A percentile compares a stretch with the other conserved stretches of the same genome.
phyloP scores from a whole-genome alignment of 2,329 filamentous ascomycete species.

The Phialophora chinensis region DNA sequence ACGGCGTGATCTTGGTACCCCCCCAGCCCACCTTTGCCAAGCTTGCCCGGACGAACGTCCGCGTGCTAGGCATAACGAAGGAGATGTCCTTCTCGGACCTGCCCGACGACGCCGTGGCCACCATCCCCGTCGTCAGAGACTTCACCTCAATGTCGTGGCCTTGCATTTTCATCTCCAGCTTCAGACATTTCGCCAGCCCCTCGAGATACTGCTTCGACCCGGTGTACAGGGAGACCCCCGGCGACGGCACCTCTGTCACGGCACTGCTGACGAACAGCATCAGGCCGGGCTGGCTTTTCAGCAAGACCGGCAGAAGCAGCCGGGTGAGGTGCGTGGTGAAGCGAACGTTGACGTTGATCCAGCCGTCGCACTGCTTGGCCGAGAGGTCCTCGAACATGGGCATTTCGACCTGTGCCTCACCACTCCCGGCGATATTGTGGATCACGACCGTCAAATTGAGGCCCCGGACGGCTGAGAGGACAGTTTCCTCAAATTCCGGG shows the following conservation, averaged over 20 bases:
- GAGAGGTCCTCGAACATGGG: slow-evolving; percentile 47
- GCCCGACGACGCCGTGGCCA: slow-evolving; percentile 38
- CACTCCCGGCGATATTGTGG: slow-evolving; percentile 62
- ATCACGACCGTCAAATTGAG: slow-evolving; percentile 60
- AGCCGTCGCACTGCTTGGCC: slow-evolving; percentile 48
- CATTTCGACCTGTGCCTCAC: slow-evolving; percentile 40
- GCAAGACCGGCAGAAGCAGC: slow-evolving; percentile 54
- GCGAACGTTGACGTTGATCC: slow-evolving; percentile 56
- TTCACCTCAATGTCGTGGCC: slow-evolving; percentile 49
- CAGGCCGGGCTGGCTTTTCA: slow-evolving; percentile 50
- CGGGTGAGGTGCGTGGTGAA: slow-evolving; percentile 59
- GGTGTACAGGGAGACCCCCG: slow-evolving; percentile 56
- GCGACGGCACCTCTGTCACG: slow-evolving; percentile 51
- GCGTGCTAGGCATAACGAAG: slow-evolving; percentile 28
- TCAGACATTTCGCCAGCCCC: slow-evolving; percentile 49
- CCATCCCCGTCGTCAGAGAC: slow-evolving; percentile 46
- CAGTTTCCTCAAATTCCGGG: slow-evolving; percentile 39
- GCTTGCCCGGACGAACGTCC: slow-evolving; percentile 43
- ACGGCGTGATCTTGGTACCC: slow-evolving; percentile 42
- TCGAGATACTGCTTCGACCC: slow-evolving; percentile 56
- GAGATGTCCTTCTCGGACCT: slow-evolving; percentile 19
- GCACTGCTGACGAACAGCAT: slow-evolving; percentile 60
- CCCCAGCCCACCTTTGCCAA: slow-evolving; percentile 48
- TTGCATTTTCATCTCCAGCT: slow-evolving; percentile 52
- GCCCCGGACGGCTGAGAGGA: slow-evolving; percentile 41